Conservation (phyloP, 1,284 basidiomycete species). For the Trichosporon ovoides region DNA sequence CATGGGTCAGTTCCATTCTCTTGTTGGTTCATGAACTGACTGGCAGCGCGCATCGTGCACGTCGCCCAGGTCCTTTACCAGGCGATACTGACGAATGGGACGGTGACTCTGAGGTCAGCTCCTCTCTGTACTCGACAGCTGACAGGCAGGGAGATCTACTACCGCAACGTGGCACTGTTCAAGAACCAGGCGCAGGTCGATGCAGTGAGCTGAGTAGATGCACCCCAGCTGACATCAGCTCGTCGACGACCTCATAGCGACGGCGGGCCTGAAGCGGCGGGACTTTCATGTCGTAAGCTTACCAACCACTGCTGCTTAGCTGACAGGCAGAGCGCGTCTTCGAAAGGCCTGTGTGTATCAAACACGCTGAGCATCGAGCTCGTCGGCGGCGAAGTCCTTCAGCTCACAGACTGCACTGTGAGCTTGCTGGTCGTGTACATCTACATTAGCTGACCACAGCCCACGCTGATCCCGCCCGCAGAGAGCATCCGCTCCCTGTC, state of each 20-base stretch:
- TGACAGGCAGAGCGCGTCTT: constrained; percentile 63
- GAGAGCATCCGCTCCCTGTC: constrained; percentile 64
- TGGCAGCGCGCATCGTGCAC: constrained; percentile 30
- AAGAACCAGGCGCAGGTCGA: constrained; percentile 68
- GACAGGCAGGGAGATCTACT: constrained; percentile 69
- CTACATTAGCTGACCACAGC: constrained; percentile 50
- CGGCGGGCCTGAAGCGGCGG: constrained; percentile 63
- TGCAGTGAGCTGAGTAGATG: constrained; percentile 53
- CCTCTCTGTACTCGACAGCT: neutral
- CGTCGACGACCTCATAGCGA: constrained; percentile 80
- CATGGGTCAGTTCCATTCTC: constrained; percentile 14
- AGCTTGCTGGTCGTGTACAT: constrained; percentile 11
- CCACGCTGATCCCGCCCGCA: constrained; percentile 65
- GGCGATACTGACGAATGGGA: constrained; percentile 25
- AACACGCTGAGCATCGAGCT: constrained; percentile 59
- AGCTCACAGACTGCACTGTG: constrained; percentile 57
- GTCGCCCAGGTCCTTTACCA: constrained; percentile 35
- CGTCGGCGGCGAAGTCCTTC: constrained; percentile 55
- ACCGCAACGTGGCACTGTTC: constrained; percentile 73
- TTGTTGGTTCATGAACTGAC: neutral
- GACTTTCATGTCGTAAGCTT: constrained; percentile 71
- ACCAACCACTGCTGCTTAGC: constrained; percentile 4
- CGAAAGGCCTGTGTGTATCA: constrained; percentile 78
- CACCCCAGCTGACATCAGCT: constrained; percentile 54
- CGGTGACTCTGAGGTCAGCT: constrained; percentile 37